Base-by-base conservation (phyloP, 164 flowering plant species). In the Piper betle region DNA sequence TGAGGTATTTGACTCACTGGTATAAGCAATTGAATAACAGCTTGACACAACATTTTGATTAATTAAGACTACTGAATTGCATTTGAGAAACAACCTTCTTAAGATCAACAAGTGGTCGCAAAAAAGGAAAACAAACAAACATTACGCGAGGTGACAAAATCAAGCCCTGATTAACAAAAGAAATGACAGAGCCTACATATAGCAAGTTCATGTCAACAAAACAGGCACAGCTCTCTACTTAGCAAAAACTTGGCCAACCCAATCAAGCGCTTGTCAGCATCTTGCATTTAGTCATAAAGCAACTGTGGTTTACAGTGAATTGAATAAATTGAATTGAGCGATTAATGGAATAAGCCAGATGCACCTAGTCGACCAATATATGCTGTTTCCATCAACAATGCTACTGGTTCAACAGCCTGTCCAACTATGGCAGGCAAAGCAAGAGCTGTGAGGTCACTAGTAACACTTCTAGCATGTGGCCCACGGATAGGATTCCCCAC, bases 311-410 rank as follows among this genome's bases (percentile, higher is more conserved):
- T 25, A 25, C 33, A 25, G 33, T 25, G 33, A 25, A 25, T 25
- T 25, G 33, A 25, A 25, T 25, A 25, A 9, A 54, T 18, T 9
- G 3, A 57, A 57, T 13, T 10, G 37, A 2, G 9, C 37, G 15
- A 2, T 15, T 15, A 5, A 46, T 0, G 9, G 33, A 37, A 64
- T 25, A 25, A 11, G 55, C 46, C 61, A 16, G 10, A 52, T 64
- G 62, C 76, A 88, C 96, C 96, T 56, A 94, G 59, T 77, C 91
- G 77, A 38, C 99, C 99, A 74, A 94, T 88, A 71, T 79, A 94
- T 65, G 91, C 97, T 39, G 99, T 94, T 78, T 94, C 99, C 95
- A 94, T 77, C 60, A 91, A 70, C 69, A 82, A 97, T 60, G 92
- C 74, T 37, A 94, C 39, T 15, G 97, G 97, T 10, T 94, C 99